Base-by-base conservation (phyloP, 805 yeast species). In the Spathaspora arborariae region DNA sequence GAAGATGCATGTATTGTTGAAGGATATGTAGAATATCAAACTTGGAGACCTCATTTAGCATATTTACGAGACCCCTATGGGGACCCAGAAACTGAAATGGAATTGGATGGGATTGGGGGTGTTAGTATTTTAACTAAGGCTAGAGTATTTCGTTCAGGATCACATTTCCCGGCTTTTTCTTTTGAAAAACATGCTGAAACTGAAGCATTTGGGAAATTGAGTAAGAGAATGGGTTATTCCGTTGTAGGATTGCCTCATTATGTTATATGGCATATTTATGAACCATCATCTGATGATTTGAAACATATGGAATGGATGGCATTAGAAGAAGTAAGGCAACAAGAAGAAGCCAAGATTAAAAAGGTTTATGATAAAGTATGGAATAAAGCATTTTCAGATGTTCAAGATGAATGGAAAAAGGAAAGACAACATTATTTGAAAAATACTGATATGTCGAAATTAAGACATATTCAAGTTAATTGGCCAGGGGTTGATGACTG, bases 11-110 rank as follows among this genome's bases (percentile, higher is more conserved):
- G 92, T 46, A 91, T 92, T 48, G 99, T 92, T 11, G 99, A 92
- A 69, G 99, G 99, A 13, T 90, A 90, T 64, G 95, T 89, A 20
- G 99, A 92, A 68, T 94, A 89, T 65, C 96, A 96, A 38, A 92
- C 99, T 1, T 92, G 98, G 97, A 79, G 99, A 67, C 96, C 97
- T 1, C 98, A 92, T 68, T 74, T 92, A 54, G 98, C 98, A 0
- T 92, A 94, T 61, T 76, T 92, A 63, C 76, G 98, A 56, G 97
- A 91, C 59, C 96, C 97, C 2, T 84, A 87, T 58, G 99, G 98
- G 20, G 95, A 90, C 65, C 92, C 95, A 5, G 92, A 88, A 60
- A 92, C 85, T 39, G 96, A 89, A 61, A 85, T 92, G 85, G 91
- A 85, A 47, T 73, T 92, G 51, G 98, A 92, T 65, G 99, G 99